Base-by-base conservation (phyloP, 2,329 filamentous ascomycete species). In the Cercospora zeina region DNA sequence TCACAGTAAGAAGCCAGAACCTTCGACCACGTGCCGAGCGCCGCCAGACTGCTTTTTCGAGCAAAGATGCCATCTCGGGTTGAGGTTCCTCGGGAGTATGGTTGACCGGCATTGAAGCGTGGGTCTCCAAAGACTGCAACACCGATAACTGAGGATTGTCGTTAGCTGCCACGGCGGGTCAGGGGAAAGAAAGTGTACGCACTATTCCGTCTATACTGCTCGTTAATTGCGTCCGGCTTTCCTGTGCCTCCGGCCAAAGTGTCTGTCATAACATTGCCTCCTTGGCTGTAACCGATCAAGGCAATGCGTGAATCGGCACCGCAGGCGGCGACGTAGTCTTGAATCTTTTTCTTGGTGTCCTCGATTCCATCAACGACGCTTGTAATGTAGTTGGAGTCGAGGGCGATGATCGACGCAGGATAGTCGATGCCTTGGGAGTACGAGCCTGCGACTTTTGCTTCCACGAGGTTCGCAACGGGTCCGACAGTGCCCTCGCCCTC, bases 111-210 rank as follows among this genome's bases (percentile, higher is more conserved):
- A 6, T 72, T 71, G 55, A 71, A 72, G 2, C 71, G 66, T 7
- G 76, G 76, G 58, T 77, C 76, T 10, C 74, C 75, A 69, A 77
- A 76, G 45, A 74, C 69, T n/a, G 73, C 68, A 16, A 74, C 69
- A 19, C 73, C 74, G n/a, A 71, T 64, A 53, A 74, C 71, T 74
- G 42, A 36, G 33, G 7, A 30, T 36, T 27, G 4, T 33, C 16
- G 47, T 19, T 33, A 37, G 10, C n/a, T n/a, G n/a, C 16, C 54
- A 14, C 55, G 45, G 21, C n/a, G 9, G 8, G 2, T 24, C 13
- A 49, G 6, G 30, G 10, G 5, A 36, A 14, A 14, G 2, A 6
- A 7, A 16, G 14, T 21, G 11, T 9, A 64, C 59, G 69, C 67
- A 51, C 67, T 70, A 54, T 72, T 68, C 13, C 69, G 68, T 34